Evolutionary conservation across 495 filamentous ascomycete genomes (phyloP), one percentile per base, ranked within the genome.

Genomic region (Neurospora tetraspora): DNA sequence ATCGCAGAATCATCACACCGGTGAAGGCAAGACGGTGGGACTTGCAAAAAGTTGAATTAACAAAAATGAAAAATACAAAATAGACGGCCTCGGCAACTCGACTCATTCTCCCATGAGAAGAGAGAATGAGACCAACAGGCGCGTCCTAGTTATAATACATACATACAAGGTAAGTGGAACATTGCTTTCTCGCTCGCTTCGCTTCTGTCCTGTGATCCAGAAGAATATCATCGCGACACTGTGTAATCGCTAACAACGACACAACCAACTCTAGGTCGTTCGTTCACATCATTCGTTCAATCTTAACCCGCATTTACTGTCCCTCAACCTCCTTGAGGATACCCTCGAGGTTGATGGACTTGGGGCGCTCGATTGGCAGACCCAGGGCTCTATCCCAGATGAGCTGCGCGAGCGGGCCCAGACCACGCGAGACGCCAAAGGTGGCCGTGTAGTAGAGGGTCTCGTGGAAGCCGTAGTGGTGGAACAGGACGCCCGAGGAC

Each of bases 361-460:
- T 99, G 45, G 95, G 95, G 75, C 96, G 84, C 89, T 99, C 96
- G 81, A 99, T 99, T n/a, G 96, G 96, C 77, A 98, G 83, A 34
- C 96, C 96, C 71, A 99, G 82, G 18, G 94, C 96, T 8, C 96
- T 88, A 82, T 98, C 96, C 96, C 96, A 98, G 79, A 99, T 91
- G 74, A 99, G 85, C 82, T 99, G 96, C 68, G 93, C 94, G 27
- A 99, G 84, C 34, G 96, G 96, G 11, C 96, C 96, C 38, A 99
- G 82, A 16, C 95, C 94, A 80, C 96, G 87, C 77, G 91, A 93
- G 45, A 99, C 96, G 77, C 96, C 96, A 75, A 99, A 99, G 8
- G 94, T 97, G 27, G 93, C 96, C 18, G 96, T 99, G 81, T 99
- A 99, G 85, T 99, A 99, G 9, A 98, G 87, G 2, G 95, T 97